Percentiles rank a stretch among this genome's conserved stretches.
Evolutionary conservation across 1,139 yeast species (phyloP).

Genomic region (Debaryomyces subglobosus): DNA sequence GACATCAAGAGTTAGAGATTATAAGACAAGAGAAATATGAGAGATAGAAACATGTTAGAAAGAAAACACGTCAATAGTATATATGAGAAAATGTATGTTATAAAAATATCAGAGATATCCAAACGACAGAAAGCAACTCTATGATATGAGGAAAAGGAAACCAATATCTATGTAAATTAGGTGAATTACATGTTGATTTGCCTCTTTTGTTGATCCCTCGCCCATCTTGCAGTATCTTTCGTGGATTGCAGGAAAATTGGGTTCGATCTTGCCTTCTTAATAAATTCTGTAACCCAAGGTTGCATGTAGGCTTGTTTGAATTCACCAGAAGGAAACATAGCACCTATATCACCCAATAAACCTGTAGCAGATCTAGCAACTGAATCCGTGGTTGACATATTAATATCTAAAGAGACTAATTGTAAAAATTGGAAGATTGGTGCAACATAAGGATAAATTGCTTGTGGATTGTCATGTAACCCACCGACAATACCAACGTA

Average conservation of each 20-base stretch:
- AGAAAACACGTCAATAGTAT: slow-evolving; percentile 11
- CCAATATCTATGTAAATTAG: background rate
- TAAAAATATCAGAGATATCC: slow-evolving; percentile 13
- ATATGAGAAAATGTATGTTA: slow-evolving; percentile 13
- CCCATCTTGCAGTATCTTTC: slow-evolving; percentile 94
- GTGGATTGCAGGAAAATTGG: slow-evolving; percentile 65
- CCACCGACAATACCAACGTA: slow-evolving; percentile 96
- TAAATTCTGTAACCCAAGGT: slow-evolving; percentile 78
- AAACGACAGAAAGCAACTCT: background rate
- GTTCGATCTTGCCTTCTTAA: slow-evolving; percentile 72
- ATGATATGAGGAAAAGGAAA: background rate
- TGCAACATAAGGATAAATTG: slow-evolving; percentile 64
- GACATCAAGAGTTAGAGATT: slow-evolving; percentile 13
- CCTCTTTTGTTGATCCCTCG: slow-evolving; percentile 80
- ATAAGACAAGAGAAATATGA: slow-evolving; percentile 13
- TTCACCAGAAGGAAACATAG: slow-evolving; percentile 79
- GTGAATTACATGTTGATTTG: slow-evolving; percentile 31
- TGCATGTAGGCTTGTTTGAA: slow-evolving; percentile 66
- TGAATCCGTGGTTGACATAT: slow-evolving; percentile 61
- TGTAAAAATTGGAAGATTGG: slow-evolving; percentile 73
- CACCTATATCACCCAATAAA: slow-evolving; percentile 86
- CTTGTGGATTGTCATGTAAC: slow-evolving; percentile 66
- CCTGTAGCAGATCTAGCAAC: slow-evolving; percentile 84
- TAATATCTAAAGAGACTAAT: slow-evolving; percentile 60
- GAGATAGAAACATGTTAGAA: slow-evolving; percentile 13